These are phyloP conservation scores for Ochromonadaceae sp. DNA, from an alignment of 352 stramenopile species.

Conservation along the genomic window DNA sequence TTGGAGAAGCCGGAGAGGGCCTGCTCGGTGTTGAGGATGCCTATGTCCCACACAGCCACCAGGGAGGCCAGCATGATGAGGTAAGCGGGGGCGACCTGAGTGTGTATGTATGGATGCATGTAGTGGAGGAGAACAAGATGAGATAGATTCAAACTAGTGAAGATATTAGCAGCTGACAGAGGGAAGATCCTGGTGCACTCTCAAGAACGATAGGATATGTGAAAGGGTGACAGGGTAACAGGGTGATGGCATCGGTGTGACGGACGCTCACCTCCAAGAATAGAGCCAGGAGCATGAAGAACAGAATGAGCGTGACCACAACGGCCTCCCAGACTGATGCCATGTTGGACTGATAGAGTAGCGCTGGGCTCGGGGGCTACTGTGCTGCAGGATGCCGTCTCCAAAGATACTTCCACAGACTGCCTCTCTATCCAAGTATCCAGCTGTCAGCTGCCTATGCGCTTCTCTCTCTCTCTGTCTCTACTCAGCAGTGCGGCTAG, in stretches of 20 bases:
- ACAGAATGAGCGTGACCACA: constrained; percentile 20
- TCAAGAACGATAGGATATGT: no score
- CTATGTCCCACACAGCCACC: constrained; percentile 26
- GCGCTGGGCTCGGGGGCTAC: no score
- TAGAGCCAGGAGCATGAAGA: constrained; percentile 23
- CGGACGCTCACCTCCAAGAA: constrained; percentile 25
- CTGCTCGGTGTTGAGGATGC: constrained; percentile 23
- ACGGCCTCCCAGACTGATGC: not conserved
- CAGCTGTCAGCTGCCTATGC: no score
- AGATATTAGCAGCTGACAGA: not conserved
- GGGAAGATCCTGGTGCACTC: not conserved
- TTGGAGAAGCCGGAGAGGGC: constrained; percentile 32
- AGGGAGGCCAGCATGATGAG: no score
- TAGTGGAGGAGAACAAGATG: not conserved
- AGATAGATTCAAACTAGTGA: not conserved
- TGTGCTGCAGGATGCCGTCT: no score
- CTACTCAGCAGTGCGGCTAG: no score
- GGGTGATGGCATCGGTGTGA: constrained; percentile 24
- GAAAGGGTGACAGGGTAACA: no score
- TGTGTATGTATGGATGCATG: constrained; percentile 13
- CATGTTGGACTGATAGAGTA: no score
- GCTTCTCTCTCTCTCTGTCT: no score
- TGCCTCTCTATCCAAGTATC: no score
- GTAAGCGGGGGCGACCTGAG: no score
- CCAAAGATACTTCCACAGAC: no score